Base-by-base conservation (phyloP, 1,284 basidiomycete genomes). In the Psilocybe mexicana region DNA sequence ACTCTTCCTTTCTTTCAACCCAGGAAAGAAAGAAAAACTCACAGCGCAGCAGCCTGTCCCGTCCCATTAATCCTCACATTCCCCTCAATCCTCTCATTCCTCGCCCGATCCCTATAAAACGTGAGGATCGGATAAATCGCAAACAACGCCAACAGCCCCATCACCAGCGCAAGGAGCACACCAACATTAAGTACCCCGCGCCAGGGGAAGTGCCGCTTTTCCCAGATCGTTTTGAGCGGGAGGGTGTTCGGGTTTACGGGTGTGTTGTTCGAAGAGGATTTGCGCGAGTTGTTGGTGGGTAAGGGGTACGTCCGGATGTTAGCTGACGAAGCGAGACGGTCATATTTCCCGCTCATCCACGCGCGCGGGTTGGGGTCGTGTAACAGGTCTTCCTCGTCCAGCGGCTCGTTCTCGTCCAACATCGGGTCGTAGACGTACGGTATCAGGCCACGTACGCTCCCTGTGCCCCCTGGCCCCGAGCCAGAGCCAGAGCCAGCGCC, bases 91-190 rank as follows among this genome's bases (percentile, higher is more conserved):
- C 74, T 74, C 1, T 70, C 72, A 54, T 85, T 84, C 61, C 76
- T 76, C 0, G 74, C 73, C 55, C 76, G 70, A 52, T 78, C 72
- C 3, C 71, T 69, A 67, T 81, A 80, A 60, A 80, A 88, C 23
- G 75, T 74, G 64, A 93, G 69, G 66, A 95, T 84, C 2, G 93
- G 93, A 66, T 92, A 94, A 44, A 86, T 84, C 25, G 88, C 83
- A 70, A 95, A 96, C 6, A 95, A 82, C 52, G 72, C 72, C 38
- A 89, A 68, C 36, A 90, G 67, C 4, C 74, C 78, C 3, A 73
- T 11, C 10, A 82, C 71, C 35, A 88, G 75, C 7, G 82, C 0
- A 7, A 81, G 2, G n/a, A 89, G 70, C 50, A 85, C 80, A 7
- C 79, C 74, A 30, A 89, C 71, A 66, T 89, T 88, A 52, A 77